Conservation (phyloP, 768 basidiomycete genomes). For the Chiua virens region DNA sequence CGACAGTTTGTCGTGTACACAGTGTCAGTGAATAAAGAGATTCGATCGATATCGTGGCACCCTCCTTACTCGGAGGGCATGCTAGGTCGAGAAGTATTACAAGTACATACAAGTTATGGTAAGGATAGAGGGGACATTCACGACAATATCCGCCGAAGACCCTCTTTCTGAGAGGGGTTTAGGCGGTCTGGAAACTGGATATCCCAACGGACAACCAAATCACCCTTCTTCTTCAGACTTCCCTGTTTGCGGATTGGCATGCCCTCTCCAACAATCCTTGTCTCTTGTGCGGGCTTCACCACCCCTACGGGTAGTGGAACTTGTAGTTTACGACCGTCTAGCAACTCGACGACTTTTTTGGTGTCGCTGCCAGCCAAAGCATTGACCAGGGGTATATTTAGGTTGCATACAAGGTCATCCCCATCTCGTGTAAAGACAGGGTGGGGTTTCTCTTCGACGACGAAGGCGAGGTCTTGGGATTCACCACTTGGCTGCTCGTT, state of each 20-base stretch:
- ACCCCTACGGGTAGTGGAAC: conserved; percentile 63
- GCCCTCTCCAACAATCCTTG: conserved; percentile 71
- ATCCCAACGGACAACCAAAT: conserved; percentile 81
- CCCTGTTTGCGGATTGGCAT: conserved; percentile 90
- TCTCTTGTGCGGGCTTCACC: conserved; percentile 77
- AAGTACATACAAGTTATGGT: conserved; percentile 9
- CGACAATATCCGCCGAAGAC: conserved; percentile 63
- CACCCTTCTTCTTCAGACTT: conserved; percentile 69
- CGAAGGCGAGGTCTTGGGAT: conserved; percentile 90
- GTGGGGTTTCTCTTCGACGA: conserved; percentile 95
- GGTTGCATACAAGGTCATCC: conserved; percentile 67
- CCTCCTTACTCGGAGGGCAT: not conserved
- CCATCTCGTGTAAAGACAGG: conserved; percentile 72
- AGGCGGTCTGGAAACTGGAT: conserved; percentile 80
- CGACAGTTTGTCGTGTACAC: too few relatives aligned
- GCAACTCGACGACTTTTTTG: conserved; percentile 58
- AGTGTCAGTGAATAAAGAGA: too few relatives aligned
- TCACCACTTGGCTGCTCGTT: conserved; percentile 72
- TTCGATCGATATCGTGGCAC: too few relatives aligned
- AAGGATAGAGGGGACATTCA: conserved; percentile 20
- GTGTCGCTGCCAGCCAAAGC: conserved; percentile 65
- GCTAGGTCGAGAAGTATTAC: conserved; percentile 1
- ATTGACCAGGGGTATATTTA: conserved; percentile 77
- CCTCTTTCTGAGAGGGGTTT: conserved; percentile 78
- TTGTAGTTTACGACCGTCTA: conserved; percentile 81